A percentile compares a stretch with the other conserved stretches of the same genome.
Conservation (phyloP, 129 eudicot species). For the Escallonia rubra region DNA sequence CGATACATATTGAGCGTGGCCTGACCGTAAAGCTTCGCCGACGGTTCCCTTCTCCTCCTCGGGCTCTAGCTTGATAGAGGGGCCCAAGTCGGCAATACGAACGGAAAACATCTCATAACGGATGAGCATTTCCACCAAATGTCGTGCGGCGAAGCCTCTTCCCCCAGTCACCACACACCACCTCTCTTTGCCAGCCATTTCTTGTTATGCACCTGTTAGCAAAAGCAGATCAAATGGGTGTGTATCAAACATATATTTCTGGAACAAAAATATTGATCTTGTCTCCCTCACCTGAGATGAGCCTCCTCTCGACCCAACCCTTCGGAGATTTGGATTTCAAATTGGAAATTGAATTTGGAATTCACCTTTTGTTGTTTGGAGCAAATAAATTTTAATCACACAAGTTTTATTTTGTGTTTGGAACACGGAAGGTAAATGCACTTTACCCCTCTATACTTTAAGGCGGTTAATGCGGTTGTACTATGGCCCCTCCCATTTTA, state of each 20-base stretch:
- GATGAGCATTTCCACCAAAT: slow-evolving; percentile 82
- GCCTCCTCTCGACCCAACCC: too few species aligned
- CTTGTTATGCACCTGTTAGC: not conserved
- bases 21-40: slow-evolving; percentile 55
- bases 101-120: slow-evolving; percentile 56
- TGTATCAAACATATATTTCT: not conserved
- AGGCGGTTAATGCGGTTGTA: too few species aligned
- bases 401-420: too few species aligned
- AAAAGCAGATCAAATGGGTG: not conserved
- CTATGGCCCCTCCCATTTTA: too few species aligned
- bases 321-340: too few species aligned
- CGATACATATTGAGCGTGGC: slow-evolving; percentile 75
- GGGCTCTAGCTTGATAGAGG: slow-evolving; percentile 44
- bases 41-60: slow-evolving; percentile 61
- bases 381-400: too few species aligned
- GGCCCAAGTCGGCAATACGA: slow-evolving; percentile 69
- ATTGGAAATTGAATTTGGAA: too few species aligned
- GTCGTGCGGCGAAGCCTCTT: slow-evolving; percentile 90
- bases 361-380: too few species aligned
- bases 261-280: too few species aligned
- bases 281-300: too few species aligned
- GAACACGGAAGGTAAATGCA: too few species aligned
- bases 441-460: too few species aligned
- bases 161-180: slow-evolving; percentile 99
- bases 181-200: slow-evolving; percentile 50